These are phyloP conservation scores for Chaetomium sp. DNA, from an alignment of 2,329 filamentous ascomycete genomes.

Conservation along the genomic window DNA sequence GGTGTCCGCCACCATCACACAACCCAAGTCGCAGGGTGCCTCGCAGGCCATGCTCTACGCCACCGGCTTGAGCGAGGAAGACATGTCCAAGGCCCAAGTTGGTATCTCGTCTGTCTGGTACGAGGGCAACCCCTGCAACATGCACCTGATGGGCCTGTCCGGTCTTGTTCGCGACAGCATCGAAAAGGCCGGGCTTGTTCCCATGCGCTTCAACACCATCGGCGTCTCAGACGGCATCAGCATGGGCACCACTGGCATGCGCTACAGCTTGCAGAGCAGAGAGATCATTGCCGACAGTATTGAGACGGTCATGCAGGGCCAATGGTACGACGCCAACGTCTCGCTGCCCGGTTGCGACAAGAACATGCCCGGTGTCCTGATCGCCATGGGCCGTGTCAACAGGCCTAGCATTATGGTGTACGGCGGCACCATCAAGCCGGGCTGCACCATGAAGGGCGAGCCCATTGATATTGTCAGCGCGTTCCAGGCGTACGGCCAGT, in stretches of 20 bases:
- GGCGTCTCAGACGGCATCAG: constrained; percentile 97
- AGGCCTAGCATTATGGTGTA: constrained; percentile 97
- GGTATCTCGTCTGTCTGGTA: constrained; percentile 99
- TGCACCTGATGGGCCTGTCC: constrained; percentile 93
- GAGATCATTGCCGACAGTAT: constrained; percentile 98
- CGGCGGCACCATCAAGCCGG: constrained; percentile 89
- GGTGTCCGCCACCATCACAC: constrained; percentile 81
- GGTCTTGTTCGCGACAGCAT: constrained; percentile 67
- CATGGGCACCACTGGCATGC: constrained; percentile 98
- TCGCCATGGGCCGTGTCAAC: constrained; percentile 94
- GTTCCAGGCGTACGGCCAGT: constrained; percentile 97
- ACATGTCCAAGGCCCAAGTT: constrained; percentile 96
- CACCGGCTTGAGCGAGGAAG: constrained; percentile 80
- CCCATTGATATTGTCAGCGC: constrained; percentile 93
- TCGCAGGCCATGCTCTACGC: constrained; percentile 99
- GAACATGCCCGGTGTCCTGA: constrained; percentile 95
- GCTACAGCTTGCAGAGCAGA: constrained; percentile 89
- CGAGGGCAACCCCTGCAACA: constrained; percentile 97
- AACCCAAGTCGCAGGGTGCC: constrained; percentile 96
- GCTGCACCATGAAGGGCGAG: constrained; percentile 75
- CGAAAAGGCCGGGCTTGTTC: constrained; percentile 73
- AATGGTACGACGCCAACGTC: constrained; percentile 98
- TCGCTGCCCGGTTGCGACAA: constrained; percentile 98
- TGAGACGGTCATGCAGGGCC: constrained; percentile 97
- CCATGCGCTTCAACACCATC: constrained; percentile 98